Conservation (phyloP, 2,329 filamentous ascomycete species). For the Cytospora mali region DNA sequence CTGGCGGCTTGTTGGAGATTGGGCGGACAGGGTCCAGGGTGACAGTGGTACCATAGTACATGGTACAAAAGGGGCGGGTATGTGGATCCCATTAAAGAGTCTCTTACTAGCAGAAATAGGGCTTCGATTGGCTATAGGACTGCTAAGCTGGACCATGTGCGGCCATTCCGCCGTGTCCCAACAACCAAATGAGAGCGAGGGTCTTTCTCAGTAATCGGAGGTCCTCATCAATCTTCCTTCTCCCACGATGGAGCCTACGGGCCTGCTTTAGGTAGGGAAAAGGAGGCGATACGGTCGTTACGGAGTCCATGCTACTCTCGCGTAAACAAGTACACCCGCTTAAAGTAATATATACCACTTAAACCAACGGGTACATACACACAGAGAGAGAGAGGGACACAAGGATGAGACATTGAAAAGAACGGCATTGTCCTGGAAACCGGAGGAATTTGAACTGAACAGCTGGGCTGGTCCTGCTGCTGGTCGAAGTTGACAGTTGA, state of each 20-base stretch:
- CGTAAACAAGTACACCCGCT: neutral
- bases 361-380: neutral
- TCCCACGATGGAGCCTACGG: neutral
- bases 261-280: neutral
- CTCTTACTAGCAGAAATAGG: neutral
- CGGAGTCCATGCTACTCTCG: neutral
- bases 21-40: neutral
- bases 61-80: neutral
- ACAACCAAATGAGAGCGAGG: neutral
- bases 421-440: neutral
- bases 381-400: too few species aligned
- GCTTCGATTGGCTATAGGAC: neutral
- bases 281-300: neutral
- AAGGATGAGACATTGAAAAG: neutral
- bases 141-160: neutral
- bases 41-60: neutral
- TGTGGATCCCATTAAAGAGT: neutral
- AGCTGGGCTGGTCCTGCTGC: too few species aligned
- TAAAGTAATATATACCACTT: neutral
- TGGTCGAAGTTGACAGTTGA: too few species aligned
- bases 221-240: constrained; percentile 1
- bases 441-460: neutral
- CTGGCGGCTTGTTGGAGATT: neutral
- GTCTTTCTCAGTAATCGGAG: neutral
- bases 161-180: neutral